Evolutionary conservation across 23 red algal species (phyloP), one percentile per base, ranked within the genome.

Genomic region (Cyanidioschyzon merolae): DNA sequence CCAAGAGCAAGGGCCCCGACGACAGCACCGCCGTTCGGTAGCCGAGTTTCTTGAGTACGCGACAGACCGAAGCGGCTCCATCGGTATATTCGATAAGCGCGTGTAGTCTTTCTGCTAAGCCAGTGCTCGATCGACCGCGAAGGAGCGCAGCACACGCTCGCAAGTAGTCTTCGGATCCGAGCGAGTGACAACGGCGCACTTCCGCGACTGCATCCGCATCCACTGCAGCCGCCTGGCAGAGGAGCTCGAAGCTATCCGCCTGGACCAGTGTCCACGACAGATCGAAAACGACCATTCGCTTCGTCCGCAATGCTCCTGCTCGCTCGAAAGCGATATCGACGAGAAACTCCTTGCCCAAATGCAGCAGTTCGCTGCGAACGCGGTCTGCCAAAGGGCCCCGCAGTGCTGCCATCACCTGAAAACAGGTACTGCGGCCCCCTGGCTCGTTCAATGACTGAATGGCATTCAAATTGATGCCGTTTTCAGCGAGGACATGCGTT

Each of bases 271-370:
- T 98, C 88, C 89, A 98, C 74, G 84, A 89, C 25, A 98, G 87
- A 74, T 98, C 94, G 59, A 98, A 98, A 0, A 91, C 94, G 30
- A 98, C 94, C 76, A 98, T 76, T 24, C 94, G 68, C 80, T 98
- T 98, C 39, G 94, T 84, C 26, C 84, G 83, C 29, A 84, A 57
- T 0, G 90, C 76, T 41, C 86, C 80, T 31, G 79, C 77, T 39
- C 80, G 77, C 45, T 98, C 87, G 39, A 98, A 24, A 51, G 94
- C 94, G 38, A 92, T 71, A 59, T 98, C 94, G 27, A 83, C 87
- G 30, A 71, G 68, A 40, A 59, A 40, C 38, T 81, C 37, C 41
- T 81, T 81, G 38, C 78, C 78, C 2, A 81, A 40, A 1, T 67
- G 58, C 16, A 81, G 21, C 2, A 81, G 59, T 67, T 81, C 45